phyloP scores from a whole-genome alignment of 2,329 filamentous ascomycete species.

The Leptodontidium sp. region DNA sequence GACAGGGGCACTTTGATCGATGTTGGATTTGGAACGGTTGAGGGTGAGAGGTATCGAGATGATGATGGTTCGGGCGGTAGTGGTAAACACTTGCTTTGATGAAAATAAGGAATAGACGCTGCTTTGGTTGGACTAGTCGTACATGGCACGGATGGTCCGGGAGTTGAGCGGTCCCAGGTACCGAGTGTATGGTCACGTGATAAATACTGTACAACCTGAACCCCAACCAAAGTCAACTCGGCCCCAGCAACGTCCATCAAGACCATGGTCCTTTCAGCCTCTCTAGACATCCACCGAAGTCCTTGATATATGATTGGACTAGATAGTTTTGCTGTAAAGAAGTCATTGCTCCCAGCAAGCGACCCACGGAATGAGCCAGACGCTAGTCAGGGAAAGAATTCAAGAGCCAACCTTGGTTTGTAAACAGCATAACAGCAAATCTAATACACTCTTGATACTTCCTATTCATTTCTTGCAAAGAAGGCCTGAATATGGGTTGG shows the following conservation, averaged over 20 bases:
- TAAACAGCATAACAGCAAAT: neutral
- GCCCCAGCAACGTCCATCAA: neutral
- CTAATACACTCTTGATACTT: neutral
- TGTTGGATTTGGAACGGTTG: neutral
- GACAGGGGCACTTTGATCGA: conserved; percentile 2
- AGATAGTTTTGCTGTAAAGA: no score
- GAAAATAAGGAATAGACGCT: neutral
- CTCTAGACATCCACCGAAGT: no score
- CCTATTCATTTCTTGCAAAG: no score
- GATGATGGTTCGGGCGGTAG: conserved; percentile 1
- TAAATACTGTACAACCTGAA: no score
- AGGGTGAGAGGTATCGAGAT: conserved; percentile 6
- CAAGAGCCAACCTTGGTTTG: neutral
- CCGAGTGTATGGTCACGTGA: neutral
- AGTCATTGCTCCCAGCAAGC: no score
- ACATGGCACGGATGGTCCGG: neutral
- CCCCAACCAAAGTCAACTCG: no score
- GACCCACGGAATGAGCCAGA: no score
- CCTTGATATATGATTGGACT: neutral
- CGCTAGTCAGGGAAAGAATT: neutral
- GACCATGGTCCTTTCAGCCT: neutral
- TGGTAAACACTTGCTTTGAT: neutral
- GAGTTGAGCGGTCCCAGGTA: neutral
- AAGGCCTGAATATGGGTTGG: neutral
- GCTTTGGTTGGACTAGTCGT: neutral